Conservation (phyloP, 1,284 basidiomycete genomes). For the Moniliella sp. region DNA sequence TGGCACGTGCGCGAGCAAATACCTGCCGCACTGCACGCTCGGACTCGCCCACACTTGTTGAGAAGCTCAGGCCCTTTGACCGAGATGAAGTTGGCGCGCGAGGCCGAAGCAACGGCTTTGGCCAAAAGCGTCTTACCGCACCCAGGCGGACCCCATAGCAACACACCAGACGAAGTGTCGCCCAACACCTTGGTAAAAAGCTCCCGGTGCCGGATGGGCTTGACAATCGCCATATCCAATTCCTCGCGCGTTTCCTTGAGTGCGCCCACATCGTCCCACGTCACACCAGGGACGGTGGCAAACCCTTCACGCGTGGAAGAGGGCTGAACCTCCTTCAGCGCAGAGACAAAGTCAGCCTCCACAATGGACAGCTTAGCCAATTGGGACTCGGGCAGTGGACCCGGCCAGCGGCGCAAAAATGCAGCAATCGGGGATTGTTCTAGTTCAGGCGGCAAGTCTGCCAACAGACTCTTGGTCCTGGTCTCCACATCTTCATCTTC, state of each 20-base stretch:
- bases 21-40: constrained; percentile 84
- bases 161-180: constrained; percentile 53
- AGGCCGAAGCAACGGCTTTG: constrained; percentile 89
- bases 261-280: constrained; percentile 87
- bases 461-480: too few species aligned
- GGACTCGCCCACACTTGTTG: constrained; percentile 97
- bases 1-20: constrained; percentile 65
- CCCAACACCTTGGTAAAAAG: constrained; percentile 66
- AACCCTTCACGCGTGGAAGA: constrained; percentile 94
- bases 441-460: constrained; percentile 31
- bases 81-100: constrained; percentile 79
- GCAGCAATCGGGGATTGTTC: constrained; percentile 55
- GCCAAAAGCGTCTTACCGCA: constrained; percentile 89
- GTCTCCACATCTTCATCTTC: too few species aligned
- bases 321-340: constrained; percentile 68
- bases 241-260: constrained; percentile 64
- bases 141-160: constrained; percentile 94
- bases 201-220: constrained; percentile 73
- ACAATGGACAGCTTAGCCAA: constrained; percentile 60
- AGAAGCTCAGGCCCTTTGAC: constrained; percentile 88
- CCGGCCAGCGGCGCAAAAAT: constrained; percentile 66
- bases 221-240: constrained; percentile 86
- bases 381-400: constrained; percentile 53
- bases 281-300: constrained; percentile 80
- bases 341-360: constrained; percentile 46